Percentiles rank a stretch among this genome's conserved stretches.
phyloP scores from a whole-genome alignment of 1,139 yeast species.

The Hyphopichia pseudoburtonii region DNA sequence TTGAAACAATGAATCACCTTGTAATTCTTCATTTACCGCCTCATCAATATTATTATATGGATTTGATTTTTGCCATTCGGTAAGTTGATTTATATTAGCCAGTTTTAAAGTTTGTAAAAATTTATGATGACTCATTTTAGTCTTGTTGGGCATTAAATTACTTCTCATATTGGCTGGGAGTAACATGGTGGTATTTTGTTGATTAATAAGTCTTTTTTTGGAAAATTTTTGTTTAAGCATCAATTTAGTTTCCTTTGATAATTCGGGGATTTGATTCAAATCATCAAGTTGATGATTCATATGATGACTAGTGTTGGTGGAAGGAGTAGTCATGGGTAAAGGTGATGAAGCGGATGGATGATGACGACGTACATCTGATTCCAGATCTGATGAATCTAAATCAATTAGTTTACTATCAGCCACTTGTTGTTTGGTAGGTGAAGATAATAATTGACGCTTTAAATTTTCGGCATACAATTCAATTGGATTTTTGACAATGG shows the following conservation, averaged over 20 bases:
- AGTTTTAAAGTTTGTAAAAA: slow-evolving; percentile 29
- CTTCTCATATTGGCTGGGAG: slow-evolving; percentile 13
- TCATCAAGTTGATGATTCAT: slow-evolving; percentile 9
- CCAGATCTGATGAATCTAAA: slow-evolving; percentile 26
- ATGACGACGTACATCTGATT: slow-evolving; percentile 4
- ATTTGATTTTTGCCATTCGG: slow-evolving; percentile 20
- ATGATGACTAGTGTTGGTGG: background rate
- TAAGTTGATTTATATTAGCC: slow-evolving; percentile 39
- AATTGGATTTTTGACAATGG: slow-evolving; percentile 28
- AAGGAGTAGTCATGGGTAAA: background rate
- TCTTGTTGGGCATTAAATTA: slow-evolving; percentile 2
- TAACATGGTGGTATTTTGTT: slow-evolving; percentile 4
- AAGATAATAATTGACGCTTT: slow-evolving; percentile 23
- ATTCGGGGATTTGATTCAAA: slow-evolving; percentile 25
- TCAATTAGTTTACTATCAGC: slow-evolving; percentile 12
- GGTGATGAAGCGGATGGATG: slow-evolving; percentile 4
- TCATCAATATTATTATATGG: slow-evolving; percentile 21
- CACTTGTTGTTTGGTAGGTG: slow-evolving; percentile 18
- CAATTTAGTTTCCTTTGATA: slow-evolving; percentile 38
- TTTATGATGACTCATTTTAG: slow-evolving; percentile 10
- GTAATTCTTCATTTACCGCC: slow-evolving; percentile 33
- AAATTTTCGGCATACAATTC: slow-evolving; percentile 37
- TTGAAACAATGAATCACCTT: slow-evolving; percentile 53
- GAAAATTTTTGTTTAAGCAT: slow-evolving; percentile 37
- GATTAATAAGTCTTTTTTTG: slow-evolving; percentile 16